These are phyloP conservation scores for Candolleomyces eurysporus DNA, from an alignment of 768 basidiomycete species.

Conservation along the genomic window DNA sequence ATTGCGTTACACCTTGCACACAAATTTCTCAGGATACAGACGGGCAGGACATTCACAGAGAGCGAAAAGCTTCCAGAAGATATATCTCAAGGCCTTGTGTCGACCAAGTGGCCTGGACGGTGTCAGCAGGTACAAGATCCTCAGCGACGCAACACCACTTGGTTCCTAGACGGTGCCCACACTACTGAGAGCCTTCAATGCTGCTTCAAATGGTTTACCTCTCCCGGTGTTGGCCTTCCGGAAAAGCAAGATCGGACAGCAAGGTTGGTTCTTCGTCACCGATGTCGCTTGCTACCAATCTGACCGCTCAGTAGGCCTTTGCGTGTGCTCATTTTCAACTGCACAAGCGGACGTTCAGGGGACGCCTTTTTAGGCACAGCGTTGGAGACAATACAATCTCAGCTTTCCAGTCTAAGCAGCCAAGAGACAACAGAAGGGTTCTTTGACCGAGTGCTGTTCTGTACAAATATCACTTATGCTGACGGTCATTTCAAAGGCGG, in stretches of 20 bases:
- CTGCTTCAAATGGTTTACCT: conserved; percentile 87
- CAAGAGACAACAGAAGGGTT: conserved; percentile 42
- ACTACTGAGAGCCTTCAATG: conserved; percentile 86
- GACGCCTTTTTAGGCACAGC: conserved; percentile 63
- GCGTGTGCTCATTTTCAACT: conserved; percentile 90
- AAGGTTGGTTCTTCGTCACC: not conserved
- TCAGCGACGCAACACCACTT: conserved; percentile 48
- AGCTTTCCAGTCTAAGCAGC: conserved; percentile 40
- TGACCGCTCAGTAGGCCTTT: conserved; percentile 1
- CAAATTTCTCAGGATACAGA: conserved; percentile 51
- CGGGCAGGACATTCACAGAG: conserved; percentile 17
- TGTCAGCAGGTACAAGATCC: conserved; percentile 84
- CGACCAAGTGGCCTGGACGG: conserved; percentile 88
- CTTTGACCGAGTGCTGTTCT: conserved; percentile 90
- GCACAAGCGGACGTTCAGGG: conserved; percentile 87
- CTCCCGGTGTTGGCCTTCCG: conserved; percentile 49
- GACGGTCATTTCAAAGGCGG: conserved; percentile 91
- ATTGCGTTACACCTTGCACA: conserved; percentile 77
- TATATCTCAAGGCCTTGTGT: conserved; percentile 62
- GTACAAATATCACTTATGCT: conserved; percentile 92
- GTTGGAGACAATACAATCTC: conserved; percentile 46
- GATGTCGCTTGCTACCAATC: not conserved
- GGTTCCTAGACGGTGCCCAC: conserved; percentile 97
- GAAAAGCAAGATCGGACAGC: conserved; percentile 8
- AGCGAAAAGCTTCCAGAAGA: conserved; percentile 42